A percentile compares a stretch with the other conserved stretches of the same genome.
These are phyloP conservation scores for Salix suchowensis DNA, from an alignment of 345 rosid genomes.

Conservation along the genomic window DNA sequence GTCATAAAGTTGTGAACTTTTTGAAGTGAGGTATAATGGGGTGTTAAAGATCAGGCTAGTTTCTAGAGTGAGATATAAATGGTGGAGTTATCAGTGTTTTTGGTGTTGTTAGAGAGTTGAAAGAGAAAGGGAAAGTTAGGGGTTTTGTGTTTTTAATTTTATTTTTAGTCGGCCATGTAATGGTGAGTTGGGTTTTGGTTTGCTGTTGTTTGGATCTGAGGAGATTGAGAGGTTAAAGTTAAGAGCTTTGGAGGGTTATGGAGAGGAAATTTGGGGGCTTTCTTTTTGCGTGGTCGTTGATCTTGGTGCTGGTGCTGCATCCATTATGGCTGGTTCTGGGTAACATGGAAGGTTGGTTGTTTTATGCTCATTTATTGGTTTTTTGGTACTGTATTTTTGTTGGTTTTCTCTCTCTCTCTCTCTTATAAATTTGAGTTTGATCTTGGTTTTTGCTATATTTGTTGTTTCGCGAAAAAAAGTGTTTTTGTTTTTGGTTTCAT, in stretches of 20 bases:
- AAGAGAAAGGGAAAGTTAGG: neutral
- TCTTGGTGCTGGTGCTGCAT: conserved; percentile 48
- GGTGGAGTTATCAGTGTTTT: neutral
- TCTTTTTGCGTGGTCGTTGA: conserved; percentile 43
- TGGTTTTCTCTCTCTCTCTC: neutral
- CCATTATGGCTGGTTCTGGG: conserved; percentile 52
- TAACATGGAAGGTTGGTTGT: conserved; percentile 76
- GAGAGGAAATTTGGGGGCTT: conserved; percentile 38
- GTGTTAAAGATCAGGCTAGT: neutral
- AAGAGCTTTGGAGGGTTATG: conserved; percentile 25
- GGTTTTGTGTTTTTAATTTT: conserved; percentile 20
- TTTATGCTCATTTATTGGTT: conserved; percentile 6
- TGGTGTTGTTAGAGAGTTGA: neutral
- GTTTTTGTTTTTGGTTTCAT: conserved; percentile 1
- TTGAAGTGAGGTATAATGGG: neutral
- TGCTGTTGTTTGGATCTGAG: conserved; percentile 70
- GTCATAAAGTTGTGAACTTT: neutral
- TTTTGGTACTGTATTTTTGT: neutral
- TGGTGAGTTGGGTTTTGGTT: conserved; percentile 47
- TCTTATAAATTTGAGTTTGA: neutral
- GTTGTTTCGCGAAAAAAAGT: neutral
- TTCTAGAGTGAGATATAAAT: neutral
- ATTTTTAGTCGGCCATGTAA: conserved; percentile 23
- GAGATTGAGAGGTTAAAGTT: conserved; percentile 19
- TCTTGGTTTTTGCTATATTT: conserved; percentile 6